Percentiles rank a stretch among this genome's conserved stretches.
phyloP scores from a whole-genome alignment of 2,329 filamentous ascomycete genomes.

The Falciphora oryzae region DNA sequence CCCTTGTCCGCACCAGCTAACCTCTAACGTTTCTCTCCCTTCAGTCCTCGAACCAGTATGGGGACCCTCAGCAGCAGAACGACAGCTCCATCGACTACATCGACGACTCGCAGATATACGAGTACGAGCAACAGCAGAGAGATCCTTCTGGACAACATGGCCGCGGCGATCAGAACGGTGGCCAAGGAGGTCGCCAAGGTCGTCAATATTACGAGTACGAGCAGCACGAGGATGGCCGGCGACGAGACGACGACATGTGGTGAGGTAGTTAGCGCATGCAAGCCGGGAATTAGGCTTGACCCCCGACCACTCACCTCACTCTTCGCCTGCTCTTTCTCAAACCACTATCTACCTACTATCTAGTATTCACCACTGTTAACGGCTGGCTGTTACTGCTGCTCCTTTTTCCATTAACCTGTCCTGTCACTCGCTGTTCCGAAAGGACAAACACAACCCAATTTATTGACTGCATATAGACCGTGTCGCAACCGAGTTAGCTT shows the following conservation, averaged over 20 bases:
- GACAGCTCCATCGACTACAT: constrained; percentile 24
- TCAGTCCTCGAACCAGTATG: constrained; percentile 26
- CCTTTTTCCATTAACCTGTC: neutral
- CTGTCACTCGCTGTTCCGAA: neutral
- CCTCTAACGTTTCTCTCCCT: neutral
- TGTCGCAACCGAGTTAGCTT: neutral
- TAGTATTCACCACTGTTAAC: neutral
- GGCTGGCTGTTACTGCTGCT: neutral
- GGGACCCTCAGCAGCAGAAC: constrained; percentile 19
- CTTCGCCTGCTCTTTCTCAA: neutral
- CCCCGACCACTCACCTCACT: no score
- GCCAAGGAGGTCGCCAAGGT: constrained; percentile 2
- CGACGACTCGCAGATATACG: constrained; percentile 29
- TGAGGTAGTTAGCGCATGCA: constrained; percentile 11
- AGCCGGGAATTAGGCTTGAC: no score
- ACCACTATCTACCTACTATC: no score
- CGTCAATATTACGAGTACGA: constrained; percentile 21
- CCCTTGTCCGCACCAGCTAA: neutral
- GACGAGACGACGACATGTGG: constrained; percentile 21
- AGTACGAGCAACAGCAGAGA: constrained; percentile 26
- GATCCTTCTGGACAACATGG: constrained; percentile 6
- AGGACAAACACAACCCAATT: neutral
- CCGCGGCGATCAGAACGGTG: constrained; percentile 11
- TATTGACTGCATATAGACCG: neutral
- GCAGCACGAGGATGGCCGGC: constrained; percentile 14